phyloP scores from a whole-genome alignment of 768 basidiomycete species.

The Plicaturopsis crispa region DNA sequence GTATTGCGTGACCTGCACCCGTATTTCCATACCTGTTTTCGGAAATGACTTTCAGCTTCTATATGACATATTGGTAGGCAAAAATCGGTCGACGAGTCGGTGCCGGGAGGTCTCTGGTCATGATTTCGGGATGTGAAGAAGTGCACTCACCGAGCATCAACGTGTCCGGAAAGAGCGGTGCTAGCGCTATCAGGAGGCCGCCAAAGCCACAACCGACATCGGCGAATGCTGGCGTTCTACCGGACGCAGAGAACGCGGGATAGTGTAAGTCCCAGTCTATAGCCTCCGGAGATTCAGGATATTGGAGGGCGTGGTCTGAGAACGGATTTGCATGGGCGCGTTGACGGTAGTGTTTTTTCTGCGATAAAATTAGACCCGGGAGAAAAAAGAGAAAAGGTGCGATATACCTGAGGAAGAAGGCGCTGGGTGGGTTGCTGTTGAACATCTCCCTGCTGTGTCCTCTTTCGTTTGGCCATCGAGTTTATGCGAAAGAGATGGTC shows the following conservation, averaged over 20 bases:
- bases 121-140: conserved; percentile 1
- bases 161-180: conserved; percentile 84
- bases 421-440: conserved; percentile 1
- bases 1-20: conserved; percentile 93
- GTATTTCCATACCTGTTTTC: conserved; percentile 85
- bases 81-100: too few relatives aligned
- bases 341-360: conserved; percentile 84
- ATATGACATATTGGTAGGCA: too few relatives aligned
- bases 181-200: conserved; percentile 82
- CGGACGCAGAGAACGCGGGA: conserved; percentile 53
- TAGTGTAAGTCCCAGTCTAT: conserved; percentile 85
- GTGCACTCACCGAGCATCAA: conserved; percentile 81
- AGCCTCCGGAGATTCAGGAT: conserved; percentile 66
- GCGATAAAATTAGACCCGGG: background rate
- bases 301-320: conserved; percentile 83
- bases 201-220: conserved; percentile 99
- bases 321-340: conserved; percentile 83
- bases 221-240: conserved; percentile 82
- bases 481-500: background rate
- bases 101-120: too few relatives aligned
- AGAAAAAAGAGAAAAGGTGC: background rate
- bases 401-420: conserved; percentile 44
- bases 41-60: background rate
- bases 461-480: conserved; percentile 28
- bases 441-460: conserved; percentile 12